Conservation (phyloP, 345 rosid genomes). For the Syzygium aqueum region DNA sequence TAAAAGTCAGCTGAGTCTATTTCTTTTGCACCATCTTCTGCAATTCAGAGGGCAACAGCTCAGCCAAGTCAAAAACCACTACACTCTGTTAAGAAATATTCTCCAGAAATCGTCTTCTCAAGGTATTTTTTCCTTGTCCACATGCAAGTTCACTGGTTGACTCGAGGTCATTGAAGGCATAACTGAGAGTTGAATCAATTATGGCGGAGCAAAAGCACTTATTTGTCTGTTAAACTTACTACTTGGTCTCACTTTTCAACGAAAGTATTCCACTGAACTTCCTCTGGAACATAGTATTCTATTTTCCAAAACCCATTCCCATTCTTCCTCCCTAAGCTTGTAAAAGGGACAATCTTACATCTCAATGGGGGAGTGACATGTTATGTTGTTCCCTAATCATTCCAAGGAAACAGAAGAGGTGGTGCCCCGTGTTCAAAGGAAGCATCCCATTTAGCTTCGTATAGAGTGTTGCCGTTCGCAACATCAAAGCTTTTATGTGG, state of each 20-base stretch:
- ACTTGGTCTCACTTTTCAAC: background rate
- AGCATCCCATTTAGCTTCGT: background rate
- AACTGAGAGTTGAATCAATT: background rate
- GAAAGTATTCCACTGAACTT: background rate
- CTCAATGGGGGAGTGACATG: background rate
- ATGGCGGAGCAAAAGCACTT: background rate
- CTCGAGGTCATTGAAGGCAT: background rate
- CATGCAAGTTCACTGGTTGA: background rate
- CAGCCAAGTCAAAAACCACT: background rate
- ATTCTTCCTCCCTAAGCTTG: background rate
- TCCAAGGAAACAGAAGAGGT: background rate
- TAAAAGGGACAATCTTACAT: background rate
- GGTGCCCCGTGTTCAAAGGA: background rate
- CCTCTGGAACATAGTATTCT: background rate
- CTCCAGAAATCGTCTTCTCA: background rate
- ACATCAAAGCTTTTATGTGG: background rate
- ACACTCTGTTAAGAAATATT: background rate
- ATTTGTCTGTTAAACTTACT: background rate
- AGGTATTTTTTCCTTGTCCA: background rate
- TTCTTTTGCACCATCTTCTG: background rate
- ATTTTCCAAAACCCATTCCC: background rate
- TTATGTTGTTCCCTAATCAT: background rate
- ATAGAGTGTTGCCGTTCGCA: background rate
- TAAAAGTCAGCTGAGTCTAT: background rate
- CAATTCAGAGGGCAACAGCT: background rate